Conservation (phyloP, 805 yeast genomes). For the Tetrapisispora fleetii region DNA sequence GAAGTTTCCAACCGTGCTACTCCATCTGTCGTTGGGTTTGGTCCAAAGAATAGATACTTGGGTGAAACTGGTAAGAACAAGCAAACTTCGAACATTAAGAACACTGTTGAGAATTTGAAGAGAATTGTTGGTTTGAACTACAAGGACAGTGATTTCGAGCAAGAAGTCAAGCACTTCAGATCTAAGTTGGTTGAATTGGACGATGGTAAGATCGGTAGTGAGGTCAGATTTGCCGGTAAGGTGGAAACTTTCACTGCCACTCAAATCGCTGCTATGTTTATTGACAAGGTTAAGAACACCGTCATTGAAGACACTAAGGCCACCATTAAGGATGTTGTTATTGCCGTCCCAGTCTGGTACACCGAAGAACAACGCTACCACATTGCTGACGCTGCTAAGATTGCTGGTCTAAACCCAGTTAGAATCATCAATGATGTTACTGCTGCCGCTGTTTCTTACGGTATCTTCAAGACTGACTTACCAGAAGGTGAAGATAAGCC, state of each 20-base stretch:
- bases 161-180: slow-evolving; percentile 66
- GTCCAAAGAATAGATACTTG: slow-evolving; percentile 73
- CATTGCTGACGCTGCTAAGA: slow-evolving; percentile 83
- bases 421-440: slow-evolving; percentile 95
- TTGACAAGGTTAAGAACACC: slow-evolving; percentile 77
- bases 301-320: slow-evolving; percentile 68
- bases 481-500: slow-evolving; percentile 74
- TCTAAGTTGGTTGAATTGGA: slow-evolving; percentile 57
- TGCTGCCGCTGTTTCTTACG: slow-evolving; percentile 98
- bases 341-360: slow-evolving; percentile 96
- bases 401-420: slow-evolving; percentile 95
- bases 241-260: slow-evolving; percentile 70
- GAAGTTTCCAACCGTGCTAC: slow-evolving; percentile 97
- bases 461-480: slow-evolving; percentile 91
- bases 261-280: slow-evolving; percentile 89
- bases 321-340: slow-evolving; percentile 73
- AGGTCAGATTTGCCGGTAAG: slow-evolving; percentile 76
- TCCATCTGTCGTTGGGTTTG: slow-evolving; percentile 86
- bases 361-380: slow-evolving; percentile 94
- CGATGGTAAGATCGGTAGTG: slow-evolving; percentile 69
- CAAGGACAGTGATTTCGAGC: slow-evolving; percentile 56
- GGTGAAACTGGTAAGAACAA: slow-evolving; percentile 95
- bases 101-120: slow-evolving; percentile 89
- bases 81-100: slow-evolving; percentile 89
- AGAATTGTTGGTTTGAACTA: slow-evolving; percentile 75